Base-by-base conservation (phyloP, 2,329 filamentous ascomycete species). In the Chrysoporthe austroafricana region DNA sequence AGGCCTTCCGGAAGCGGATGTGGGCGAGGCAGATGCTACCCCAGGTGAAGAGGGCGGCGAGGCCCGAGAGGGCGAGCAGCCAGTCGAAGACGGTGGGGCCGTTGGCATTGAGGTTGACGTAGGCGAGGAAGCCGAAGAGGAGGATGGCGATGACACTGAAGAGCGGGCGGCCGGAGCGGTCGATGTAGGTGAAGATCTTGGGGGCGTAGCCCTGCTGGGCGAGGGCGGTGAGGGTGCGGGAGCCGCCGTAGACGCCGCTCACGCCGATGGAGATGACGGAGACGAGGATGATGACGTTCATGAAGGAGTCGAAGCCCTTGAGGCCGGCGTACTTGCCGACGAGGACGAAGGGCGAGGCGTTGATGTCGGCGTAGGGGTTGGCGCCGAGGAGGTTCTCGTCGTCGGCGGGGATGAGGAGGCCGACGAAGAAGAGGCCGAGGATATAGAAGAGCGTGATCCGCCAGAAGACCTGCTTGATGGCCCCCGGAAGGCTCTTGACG, bases 381-480 rank as follows among this genome's bases (percentile, higher is more conserved):
- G 79, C 78, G 57, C 77, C 78, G 9, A 88, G 77, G 0, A 90
- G 80, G 44, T 79, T 76, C 0, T 72, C 46, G 46, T 87, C 85
- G 32, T 80, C 75, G 62, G 81, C 83, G 63, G 77, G 76, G 48
- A 86, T 77, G 5, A 86, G 75, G 5, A 87, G 78, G 16, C 85
- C 84, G 18, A 86, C 80, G 13, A 86, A 82, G 63, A 84, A 79
- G 16, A 87, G 79, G 46, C 83, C 83, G 2, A 86, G 77, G 59
- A 87, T 77, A 70, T 87, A 87, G 71, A 87, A 87, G 70, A 86
- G 74, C 0, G 82, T 85, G 69, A 86, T 86, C 71, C 85, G 83
- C 84, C 84, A 86, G 68, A 86, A 86, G 43, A 86, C 92, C 76
- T 96, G 93, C 81, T 96, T 96, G 73, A 95, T 90, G 5, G 94